A percentile compares a stretch with the other conserved stretches of the same genome.
Evolutionary conservation across 305 asterid genomes (phyloP).

Genomic region (Solanum hybrid): DNA sequence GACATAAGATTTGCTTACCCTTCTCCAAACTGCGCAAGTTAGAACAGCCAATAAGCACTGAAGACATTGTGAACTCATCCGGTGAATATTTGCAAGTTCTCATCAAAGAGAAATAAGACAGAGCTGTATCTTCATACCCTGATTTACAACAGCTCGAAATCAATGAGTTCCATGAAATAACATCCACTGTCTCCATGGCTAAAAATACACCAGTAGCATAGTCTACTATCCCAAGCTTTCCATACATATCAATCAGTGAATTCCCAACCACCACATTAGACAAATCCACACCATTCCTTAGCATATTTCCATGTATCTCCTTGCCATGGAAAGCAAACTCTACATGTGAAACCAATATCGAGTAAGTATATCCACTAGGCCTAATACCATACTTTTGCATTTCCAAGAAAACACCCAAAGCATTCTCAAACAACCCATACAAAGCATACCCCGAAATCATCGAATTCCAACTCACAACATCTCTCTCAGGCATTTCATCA

Average conservation of each 20-base stretch:
- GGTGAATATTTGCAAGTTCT: conserved; percentile 23
- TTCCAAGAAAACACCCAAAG: conserved; percentile 34
- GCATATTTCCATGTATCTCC: conserved; percentile 53
- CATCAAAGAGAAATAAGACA: conserved; percentile 37
- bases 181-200: conserved; percentile 50
- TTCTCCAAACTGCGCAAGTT: conserved; percentile 41
- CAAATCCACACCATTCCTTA: conserved; percentile 35
- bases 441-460: conserved; percentile 51
- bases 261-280: conserved; percentile 54
- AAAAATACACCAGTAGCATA: conserved; percentile 50
- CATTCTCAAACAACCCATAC: conserved; percentile 28
- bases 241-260: conserved; percentile 54
- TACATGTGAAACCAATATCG: conserved; percentile 40
- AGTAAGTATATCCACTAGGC: conserved; percentile 55
- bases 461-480: conserved; percentile 67
- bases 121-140: conserved; percentile 31
- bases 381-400: conserved; percentile 35
- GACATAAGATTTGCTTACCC: conserved; percentile 51
- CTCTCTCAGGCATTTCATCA: conserved; percentile 62
- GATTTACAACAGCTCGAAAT: conserved; percentile 50
- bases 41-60: conserved; percentile 45
- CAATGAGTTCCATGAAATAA: conserved; percentile 65
- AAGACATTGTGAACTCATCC: conserved; percentile 52
- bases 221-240: conserved; percentile 51
- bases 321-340: conserved; percentile 36